Percentiles rank a stretch among this genome's conserved stretches.
Conservation (phyloP, 179 eudicot genomes). For the Sideroxylon spinosum region DNA sequence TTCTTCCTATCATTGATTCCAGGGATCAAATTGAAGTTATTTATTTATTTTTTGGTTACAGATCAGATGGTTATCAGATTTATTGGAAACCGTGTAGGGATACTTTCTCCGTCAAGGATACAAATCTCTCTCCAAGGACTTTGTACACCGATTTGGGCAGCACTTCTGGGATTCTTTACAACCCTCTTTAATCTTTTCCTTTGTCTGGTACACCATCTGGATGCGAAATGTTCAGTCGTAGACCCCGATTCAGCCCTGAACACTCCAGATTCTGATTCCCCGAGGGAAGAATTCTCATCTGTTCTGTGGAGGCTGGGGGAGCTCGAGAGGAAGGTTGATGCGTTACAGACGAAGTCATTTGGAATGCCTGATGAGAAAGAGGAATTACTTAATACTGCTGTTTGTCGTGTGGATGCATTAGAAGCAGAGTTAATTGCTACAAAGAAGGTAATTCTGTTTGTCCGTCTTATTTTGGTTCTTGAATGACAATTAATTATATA, state of each 20-base stretch:
- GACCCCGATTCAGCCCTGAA: constrained; percentile 20
- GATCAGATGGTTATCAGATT: background rate
- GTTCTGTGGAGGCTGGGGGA: constrained; percentile 49
- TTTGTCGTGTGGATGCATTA: constrained; percentile 67
- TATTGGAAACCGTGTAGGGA: constrained; percentile 28
- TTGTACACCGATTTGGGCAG: constrained; percentile 28
- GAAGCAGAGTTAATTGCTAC: constrained; percentile 75
- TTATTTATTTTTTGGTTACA: background rate
- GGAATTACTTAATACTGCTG: constrained; percentile 62
- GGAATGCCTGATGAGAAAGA: constrained; percentile 67
- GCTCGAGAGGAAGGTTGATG: constrained; percentile 62
- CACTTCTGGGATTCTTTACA: constrained; percentile 39
- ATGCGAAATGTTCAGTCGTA: constrained; percentile 31
- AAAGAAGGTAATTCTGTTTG: constrained; percentile 48
- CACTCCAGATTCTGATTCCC: constrained; percentile 36
- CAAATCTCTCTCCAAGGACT: constrained; percentile 33
- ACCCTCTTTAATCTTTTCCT: constrained; percentile 34
- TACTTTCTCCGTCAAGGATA: constrained; percentile 14
- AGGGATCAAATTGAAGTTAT: background rate
- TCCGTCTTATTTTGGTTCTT: background rate
- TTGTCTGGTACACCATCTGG: constrained; percentile 29
- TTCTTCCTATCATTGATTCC: background rate
- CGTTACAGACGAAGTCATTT: constrained; percentile 46
- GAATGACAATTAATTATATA: background rate
- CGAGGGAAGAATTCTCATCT: constrained; percentile 36